These are phyloP conservation scores for Kwoniella sp. DNA, from an alignment of 768 basidiomycete genomes.

Conservation along the genomic window DNA sequence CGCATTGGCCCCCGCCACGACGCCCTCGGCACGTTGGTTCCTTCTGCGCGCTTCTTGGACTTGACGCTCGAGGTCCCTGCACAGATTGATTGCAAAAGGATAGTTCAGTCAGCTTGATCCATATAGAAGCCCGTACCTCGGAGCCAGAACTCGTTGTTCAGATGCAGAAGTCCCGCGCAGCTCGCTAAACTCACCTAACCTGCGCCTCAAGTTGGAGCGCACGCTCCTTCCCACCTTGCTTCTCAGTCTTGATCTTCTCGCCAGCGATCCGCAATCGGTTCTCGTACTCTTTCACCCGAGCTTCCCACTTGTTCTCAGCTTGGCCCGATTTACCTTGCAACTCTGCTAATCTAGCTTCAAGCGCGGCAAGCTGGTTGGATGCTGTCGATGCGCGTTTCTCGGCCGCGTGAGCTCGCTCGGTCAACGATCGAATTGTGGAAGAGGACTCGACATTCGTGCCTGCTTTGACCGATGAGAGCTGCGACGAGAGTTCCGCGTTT, in stretches of 20 bases:
- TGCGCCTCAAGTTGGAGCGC: constrained; percentile 53
- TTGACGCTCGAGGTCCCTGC: constrained; percentile 74
- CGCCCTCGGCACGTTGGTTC: constrained; percentile 55
- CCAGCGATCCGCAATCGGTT: constrained; percentile 75
- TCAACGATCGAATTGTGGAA: constrained; percentile 71
- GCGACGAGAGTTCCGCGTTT: constrained; percentile 72
- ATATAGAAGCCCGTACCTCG: too few species aligned
- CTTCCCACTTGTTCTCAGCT: constrained; percentile 90
- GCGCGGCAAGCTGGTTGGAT: constrained; percentile 77
- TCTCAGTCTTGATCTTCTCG: constrained; percentile 88
- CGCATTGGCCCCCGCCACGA: constrained; percentile 47
- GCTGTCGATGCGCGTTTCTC: constrained; percentile 84
- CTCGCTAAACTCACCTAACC: constrained; percentile 43
- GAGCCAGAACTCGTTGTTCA: too few species aligned
- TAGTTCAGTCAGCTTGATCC: background rate
- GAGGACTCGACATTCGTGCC: constrained; percentile 60
- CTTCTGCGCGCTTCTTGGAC: constrained; percentile 78
- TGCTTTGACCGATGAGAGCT: constrained; percentile 67
- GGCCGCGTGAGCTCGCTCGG: constrained; percentile 75
- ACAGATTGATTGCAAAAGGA: constrained; percentile 5
- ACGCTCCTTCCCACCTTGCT: constrained; percentile 86
- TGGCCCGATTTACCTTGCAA: constrained; percentile 71
- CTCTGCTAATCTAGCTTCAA: constrained; percentile 79
- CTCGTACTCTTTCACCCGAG: constrained; percentile 91
- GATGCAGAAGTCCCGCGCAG: background rate